phyloP scores from a whole-genome alignment of 257 asterid species.

The Solanum lycopersicoides region DNA sequence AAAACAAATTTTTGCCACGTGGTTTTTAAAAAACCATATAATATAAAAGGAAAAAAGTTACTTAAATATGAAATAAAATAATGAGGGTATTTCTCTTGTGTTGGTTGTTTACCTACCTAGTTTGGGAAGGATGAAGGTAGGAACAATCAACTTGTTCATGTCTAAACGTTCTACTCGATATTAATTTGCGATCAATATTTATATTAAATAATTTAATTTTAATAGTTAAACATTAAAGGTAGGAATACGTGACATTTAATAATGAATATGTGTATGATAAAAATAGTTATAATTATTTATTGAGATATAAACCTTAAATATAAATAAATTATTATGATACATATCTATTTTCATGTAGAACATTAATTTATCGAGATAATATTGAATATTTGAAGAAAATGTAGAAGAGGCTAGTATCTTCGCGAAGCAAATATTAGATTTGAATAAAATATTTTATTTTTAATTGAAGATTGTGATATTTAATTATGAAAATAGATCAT shows the following conservation, averaged over 20 bases:
- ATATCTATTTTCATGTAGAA: not conserved
- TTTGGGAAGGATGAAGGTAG: not conserved
- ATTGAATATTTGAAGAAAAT: not conserved
- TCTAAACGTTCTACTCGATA: not conserved
- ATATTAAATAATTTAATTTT: not conserved
- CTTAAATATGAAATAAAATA: not conserved
- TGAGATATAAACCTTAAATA: not conserved
- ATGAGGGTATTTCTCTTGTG: not conserved
- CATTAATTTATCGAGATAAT: not conserved
- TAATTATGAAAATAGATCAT: not conserved
- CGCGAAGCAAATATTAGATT: not conserved
- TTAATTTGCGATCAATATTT: not conserved
- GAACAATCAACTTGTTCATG: constrained; percentile 13
- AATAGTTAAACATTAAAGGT: not conserved
- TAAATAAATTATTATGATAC: not conserved
- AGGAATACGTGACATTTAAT: not conserved
- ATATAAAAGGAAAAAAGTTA: not conserved
- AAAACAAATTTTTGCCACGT: not conserved
- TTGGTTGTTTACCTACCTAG: not conserved
- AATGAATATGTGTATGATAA: not conserved
- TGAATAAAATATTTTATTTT: not conserved
- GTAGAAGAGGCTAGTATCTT: not conserved
- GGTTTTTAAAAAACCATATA: not conserved
- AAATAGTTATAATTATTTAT: not conserved
- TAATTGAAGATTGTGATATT: not conserved